Evolutionary conservation across 768 basidiomycete genomes (phyloP).

Genomic region (Suillus luteus): DNA sequence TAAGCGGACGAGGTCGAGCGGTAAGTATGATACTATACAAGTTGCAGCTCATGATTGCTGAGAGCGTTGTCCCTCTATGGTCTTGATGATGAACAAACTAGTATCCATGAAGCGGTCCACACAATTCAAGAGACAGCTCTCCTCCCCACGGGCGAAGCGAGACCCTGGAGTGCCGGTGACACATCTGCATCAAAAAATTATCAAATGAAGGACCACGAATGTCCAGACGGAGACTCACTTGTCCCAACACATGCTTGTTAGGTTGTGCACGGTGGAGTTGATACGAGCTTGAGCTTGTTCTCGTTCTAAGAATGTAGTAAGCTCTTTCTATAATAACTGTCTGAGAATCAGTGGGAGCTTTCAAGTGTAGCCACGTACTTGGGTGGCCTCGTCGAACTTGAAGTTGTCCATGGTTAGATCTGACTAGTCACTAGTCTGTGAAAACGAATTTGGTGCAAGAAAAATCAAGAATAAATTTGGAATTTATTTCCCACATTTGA

Average conservation of each 20-base stretch:
- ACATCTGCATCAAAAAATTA: slow-evolving; percentile 55
- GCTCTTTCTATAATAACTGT: slow-evolving; percentile 65
- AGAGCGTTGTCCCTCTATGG: slow-evolving; percentile 44
- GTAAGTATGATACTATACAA: not conserved
- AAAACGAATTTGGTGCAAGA: not conserved
- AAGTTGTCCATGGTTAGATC: slow-evolving; percentile 42
- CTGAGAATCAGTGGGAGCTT: slow-evolving; percentile 12
- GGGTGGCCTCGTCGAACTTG: slow-evolving; percentile 78
- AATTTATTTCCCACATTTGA: slow-evolving; percentile 9
- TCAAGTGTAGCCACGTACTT: slow-evolving; percentile 44
- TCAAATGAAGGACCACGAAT: not conserved
- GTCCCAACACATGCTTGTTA: slow-evolving; percentile 90
- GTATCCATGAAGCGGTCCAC: slow-evolving; percentile 92
- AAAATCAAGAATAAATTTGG: slow-evolving; percentile 23
- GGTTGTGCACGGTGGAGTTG: slow-evolving; percentile 69
- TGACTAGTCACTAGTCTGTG: not conserved
- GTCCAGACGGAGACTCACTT: slow-evolving; percentile 55
- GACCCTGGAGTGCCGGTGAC: slow-evolving; percentile 77
- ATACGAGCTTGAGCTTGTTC: slow-evolving; percentile 79
- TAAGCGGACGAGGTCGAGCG: not conserved
- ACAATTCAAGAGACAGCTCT: slow-evolving; percentile 83
- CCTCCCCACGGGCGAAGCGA: slow-evolving; percentile 77
- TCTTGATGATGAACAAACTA: slow-evolving; percentile 77
- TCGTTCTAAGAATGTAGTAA: slow-evolving; percentile 73
- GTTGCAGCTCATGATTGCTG: slow-evolving; percentile 37